Conservation (phyloP, 768 basidiomycete species). For the Clitopilus hobsonii region DNA sequence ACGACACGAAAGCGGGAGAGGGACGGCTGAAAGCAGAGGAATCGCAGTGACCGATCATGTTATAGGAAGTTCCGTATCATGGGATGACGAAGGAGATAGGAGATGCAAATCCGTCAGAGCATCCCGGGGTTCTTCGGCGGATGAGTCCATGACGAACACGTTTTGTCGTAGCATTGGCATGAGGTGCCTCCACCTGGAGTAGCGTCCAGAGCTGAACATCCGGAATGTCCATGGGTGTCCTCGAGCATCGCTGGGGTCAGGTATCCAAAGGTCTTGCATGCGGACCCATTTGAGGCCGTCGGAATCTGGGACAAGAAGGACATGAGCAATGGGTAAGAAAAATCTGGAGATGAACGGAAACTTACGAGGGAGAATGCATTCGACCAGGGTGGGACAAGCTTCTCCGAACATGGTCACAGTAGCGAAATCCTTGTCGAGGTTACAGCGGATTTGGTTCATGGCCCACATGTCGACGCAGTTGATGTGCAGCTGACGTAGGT, state of each 20-base stretch:
- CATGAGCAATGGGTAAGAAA: background rate
- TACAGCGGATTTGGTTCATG: slow-evolving; percentile 19
- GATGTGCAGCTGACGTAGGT: slow-evolving; percentile 25
- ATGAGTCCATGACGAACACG: background rate
- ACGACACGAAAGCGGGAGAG: too few species aligned
- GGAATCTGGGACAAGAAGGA: slow-evolving; percentile 3
- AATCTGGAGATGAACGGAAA: background rate
- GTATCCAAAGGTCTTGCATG: slow-evolving; percentile 15
- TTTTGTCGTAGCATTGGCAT: background rate
- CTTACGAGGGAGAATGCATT: slow-evolving; percentile 33
- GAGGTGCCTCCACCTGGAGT: background rate
- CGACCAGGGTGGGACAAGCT: slow-evolving; percentile 27
- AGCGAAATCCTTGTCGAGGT: slow-evolving; percentile 28
- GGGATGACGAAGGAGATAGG: background rate
- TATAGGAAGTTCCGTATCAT: too few species aligned
- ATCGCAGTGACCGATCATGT: too few species aligned
- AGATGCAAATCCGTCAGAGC: background rate
- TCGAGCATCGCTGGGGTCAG: slow-evolving; percentile 18
- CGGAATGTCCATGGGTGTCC: background rate
- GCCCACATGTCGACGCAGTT: slow-evolving; percentile 28
- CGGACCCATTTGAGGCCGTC: slow-evolving; percentile 13
- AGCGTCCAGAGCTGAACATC: background rate
- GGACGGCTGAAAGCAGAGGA: too few species aligned
- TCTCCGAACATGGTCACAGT: slow-evolving; percentile 33
- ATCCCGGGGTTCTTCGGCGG: background rate